Evolutionary conservation across 2,329 filamentous ascomycete genomes (phyloP).

Genomic region (Epicoccum sorghinum): DNA sequence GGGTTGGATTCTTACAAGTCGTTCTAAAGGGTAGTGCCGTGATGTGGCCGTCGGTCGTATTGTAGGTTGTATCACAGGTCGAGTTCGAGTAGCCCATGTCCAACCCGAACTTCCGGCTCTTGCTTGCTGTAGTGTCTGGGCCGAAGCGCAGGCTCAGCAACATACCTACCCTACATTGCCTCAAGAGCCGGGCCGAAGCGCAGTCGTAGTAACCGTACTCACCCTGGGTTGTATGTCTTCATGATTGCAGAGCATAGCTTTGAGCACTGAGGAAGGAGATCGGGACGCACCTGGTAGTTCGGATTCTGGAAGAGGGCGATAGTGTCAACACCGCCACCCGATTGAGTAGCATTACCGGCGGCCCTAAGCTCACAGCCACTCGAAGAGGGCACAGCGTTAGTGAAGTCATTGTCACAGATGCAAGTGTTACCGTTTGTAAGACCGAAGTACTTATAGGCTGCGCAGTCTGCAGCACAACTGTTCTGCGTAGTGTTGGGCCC

Average conservation of each 20-base stretch:
- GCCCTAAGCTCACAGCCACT: neutral
- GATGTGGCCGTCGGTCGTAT: neutral
- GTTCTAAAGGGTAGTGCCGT: neutral
- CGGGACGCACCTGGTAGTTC: conserved; percentile 8
- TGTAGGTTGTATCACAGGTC: neutral
- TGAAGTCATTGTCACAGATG: conserved; percentile 2
- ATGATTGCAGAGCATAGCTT: conserved; percentile 19
- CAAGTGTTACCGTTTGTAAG: neutral
- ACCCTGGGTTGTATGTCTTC: neutral
- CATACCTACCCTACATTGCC: conserved; percentile 13
- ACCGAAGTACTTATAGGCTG: conserved; percentile 6
- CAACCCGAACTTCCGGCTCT: conserved; percentile 1
- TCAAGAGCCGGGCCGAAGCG: conserved; percentile 1
- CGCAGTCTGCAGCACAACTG: neutral
- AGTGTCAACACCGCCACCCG: neutral
- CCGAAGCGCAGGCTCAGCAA: conserved; percentile 14
- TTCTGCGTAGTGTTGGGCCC: neutral
- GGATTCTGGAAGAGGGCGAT: neutral
- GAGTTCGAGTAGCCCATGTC: neutral
- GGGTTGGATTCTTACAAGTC: too few relatives aligned
- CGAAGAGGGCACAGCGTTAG: neutral
- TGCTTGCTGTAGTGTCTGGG: conserved; percentile 7
- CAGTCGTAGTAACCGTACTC: conserved; percentile 3
- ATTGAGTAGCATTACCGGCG: neutral
- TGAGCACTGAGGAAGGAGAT: conserved; percentile 13